These are phyloP conservation scores for Tetrapisispora namnaoensis DNA, from an alignment of 805 yeast species.

Conservation along the genomic window DNA sequence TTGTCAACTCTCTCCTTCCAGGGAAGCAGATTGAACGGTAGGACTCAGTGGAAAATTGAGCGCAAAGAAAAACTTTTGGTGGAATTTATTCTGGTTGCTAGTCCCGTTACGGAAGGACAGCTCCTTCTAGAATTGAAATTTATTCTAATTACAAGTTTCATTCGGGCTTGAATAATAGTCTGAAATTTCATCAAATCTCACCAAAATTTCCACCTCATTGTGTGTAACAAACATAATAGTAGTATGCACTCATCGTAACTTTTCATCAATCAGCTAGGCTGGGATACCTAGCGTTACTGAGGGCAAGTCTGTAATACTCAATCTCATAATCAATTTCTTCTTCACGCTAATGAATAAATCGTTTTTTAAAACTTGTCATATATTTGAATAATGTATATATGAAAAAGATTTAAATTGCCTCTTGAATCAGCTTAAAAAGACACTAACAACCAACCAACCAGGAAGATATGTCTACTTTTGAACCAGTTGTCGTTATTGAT, in stretches of 20 bases:
- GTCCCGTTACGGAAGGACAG: background rate
- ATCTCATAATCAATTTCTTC: background rate
- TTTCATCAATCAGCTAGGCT: background rate
- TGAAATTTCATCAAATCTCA: background rate
- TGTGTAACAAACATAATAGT: too few relatives aligned
- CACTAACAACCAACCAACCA: slow-evolving; percentile 10
- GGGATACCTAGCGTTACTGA: background rate
- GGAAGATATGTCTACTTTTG: slow-evolving; percentile 52
- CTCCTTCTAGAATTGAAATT: background rate
- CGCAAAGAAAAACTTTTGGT: background rate
- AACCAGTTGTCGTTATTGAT: slow-evolving; percentile 97
- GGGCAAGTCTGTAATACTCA: background rate
- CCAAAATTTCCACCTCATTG: background rate
- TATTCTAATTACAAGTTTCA: background rate
- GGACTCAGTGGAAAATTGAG: too few relatives aligned
- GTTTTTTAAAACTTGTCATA: background rate
- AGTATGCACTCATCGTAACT: background rate
- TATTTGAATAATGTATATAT: background rate
- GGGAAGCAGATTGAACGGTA: too few relatives aligned
- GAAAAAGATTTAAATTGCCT: background rate
- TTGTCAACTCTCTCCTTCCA: too few relatives aligned
- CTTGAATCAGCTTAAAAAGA: background rate
- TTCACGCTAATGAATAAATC: background rate
- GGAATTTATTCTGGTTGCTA: background rate
- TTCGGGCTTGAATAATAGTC: background rate